Percentiles rank a stretch among this genome's conserved stretches.
Evolutionary conservation across 495 filamentous ascomycete species (phyloP).

Genomic region (Lasiosphaeris hirsuta): DNA sequence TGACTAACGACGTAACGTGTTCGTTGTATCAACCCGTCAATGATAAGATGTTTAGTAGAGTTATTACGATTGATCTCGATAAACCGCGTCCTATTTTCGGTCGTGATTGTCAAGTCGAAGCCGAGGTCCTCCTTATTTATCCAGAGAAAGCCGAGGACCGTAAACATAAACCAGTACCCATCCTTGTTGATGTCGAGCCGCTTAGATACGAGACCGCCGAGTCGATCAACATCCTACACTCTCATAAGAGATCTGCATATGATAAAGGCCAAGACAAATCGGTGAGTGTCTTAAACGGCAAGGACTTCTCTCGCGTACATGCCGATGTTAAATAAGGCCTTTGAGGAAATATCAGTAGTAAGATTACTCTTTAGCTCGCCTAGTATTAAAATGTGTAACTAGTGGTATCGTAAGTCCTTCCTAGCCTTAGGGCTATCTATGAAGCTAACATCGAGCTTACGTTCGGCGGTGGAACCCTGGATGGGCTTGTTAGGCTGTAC

Average conservation of each 20-base stretch:
- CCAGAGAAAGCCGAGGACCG: constrained; percentile 45
- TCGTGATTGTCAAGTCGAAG: constrained; percentile 48
- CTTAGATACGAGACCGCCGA: constrained; percentile 44
- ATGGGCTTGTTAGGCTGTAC: constrained; percentile 36
- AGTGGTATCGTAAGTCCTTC: constrained; percentile 33
- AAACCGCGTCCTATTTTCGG: constrained; percentile 28
- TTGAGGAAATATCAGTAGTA: constrained; percentile 30
- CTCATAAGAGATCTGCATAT: constrained; percentile 35
- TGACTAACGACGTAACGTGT: constrained; percentile 36
- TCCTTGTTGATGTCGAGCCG: constrained; percentile 48
- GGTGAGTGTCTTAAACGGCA: constrained; percentile 41
- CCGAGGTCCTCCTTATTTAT: constrained; percentile 46
- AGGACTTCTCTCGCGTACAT: constrained; percentile 47
- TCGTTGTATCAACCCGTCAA: constrained; percentile 42
- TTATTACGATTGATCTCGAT: constrained; percentile 32
- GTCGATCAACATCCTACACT: constrained; percentile 45
- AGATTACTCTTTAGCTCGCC: constrained; percentile 50
- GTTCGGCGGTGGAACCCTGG: constrained; percentile 35
- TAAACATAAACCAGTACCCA: constrained; percentile 43
- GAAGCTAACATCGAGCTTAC: constrained; percentile 46
- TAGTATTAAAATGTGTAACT: constrained; percentile 45
- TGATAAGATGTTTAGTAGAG: constrained; percentile 39
- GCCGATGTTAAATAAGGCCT: constrained; percentile 39
- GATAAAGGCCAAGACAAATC: constrained; percentile 48
- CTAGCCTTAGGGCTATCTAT: constrained; percentile 31